phyloP scores from a whole-genome alignment of 148 eudicot species.

The Rhododendron ovatum region DNA sequence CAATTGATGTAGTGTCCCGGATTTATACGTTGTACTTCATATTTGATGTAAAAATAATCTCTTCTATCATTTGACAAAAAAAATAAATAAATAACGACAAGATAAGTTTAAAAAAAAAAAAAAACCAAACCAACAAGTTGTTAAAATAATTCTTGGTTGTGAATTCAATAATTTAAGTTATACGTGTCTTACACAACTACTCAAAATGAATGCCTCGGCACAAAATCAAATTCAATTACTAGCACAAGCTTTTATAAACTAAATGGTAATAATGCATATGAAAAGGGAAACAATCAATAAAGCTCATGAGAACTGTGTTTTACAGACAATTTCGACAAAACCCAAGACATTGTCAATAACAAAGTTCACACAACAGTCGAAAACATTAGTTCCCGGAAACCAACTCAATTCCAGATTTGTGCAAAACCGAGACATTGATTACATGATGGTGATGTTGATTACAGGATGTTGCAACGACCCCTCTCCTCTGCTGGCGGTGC shows the following conservation, averaged over 20 bases:
- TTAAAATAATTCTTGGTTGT: too few relatives aligned
- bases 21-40: too few relatives aligned
- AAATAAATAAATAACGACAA: too few relatives aligned
- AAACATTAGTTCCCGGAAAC: neutral
- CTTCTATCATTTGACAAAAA: too few relatives aligned
- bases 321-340: neutral
- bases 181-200: neutral
- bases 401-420: conserved; percentile 1
- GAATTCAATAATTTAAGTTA: too few relatives aligned
- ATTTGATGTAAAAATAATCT: too few relatives aligned
- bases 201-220: neutral
- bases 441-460: conserved; percentile 56
- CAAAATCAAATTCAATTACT: neutral
- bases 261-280: neutral
- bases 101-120: too few relatives aligned
- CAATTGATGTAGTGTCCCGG: too few relatives aligned
- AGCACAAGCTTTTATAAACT: neutral
- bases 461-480: conserved; percentile 82
- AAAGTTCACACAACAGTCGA: neutral
- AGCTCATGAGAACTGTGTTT: neutral
- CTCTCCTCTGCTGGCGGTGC: conserved; percentile 58
- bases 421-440: conserved; percentile 14
- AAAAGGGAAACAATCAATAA: neutral
- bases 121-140: neutral
- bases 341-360: neutral